phyloP scores from a whole-genome alignment of 345 rosid genomes.

The Ailanthus altissimus region DNA sequence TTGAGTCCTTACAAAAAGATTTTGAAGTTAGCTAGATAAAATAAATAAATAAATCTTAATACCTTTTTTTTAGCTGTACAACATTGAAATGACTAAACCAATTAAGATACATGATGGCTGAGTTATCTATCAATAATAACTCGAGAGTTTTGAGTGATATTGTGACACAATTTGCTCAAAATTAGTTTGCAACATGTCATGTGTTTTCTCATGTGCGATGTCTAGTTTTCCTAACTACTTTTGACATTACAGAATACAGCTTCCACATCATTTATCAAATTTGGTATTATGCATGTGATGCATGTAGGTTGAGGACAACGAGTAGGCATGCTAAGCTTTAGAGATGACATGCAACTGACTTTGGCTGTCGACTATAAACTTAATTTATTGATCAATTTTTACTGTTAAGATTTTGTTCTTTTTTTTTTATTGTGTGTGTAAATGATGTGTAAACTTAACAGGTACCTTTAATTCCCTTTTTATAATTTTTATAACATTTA shows the following conservation, averaged over 20 bases:
- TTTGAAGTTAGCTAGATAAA: background rate
- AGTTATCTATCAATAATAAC: no score
- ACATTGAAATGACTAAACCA: background rate
- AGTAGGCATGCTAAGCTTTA: background rate
- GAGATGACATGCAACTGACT: background rate
- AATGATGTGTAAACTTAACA: no score
- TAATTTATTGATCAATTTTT: background rate
- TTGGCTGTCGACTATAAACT: background rate
- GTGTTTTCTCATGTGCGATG: background rate
- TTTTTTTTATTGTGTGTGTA: no score
- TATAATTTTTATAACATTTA: no score
- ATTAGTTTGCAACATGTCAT: background rate
- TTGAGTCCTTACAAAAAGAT: background rate
- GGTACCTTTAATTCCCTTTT: no score
- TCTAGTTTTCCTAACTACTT: background rate
- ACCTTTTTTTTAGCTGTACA: background rate
- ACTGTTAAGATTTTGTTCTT: no score
- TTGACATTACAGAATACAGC: no score
- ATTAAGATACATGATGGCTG: no score
- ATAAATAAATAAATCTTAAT: background rate
- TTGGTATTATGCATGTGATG: background rate
- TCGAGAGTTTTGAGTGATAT: background rate
- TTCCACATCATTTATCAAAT: background rate
- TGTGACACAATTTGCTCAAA: background rate
- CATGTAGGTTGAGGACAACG: background rate